A percentile compares a stretch with the other conserved stretches of the same genome.
Evolutionary conservation across 345 rosid species (phyloP).

Genomic region (Angophora floribunda): DNA sequence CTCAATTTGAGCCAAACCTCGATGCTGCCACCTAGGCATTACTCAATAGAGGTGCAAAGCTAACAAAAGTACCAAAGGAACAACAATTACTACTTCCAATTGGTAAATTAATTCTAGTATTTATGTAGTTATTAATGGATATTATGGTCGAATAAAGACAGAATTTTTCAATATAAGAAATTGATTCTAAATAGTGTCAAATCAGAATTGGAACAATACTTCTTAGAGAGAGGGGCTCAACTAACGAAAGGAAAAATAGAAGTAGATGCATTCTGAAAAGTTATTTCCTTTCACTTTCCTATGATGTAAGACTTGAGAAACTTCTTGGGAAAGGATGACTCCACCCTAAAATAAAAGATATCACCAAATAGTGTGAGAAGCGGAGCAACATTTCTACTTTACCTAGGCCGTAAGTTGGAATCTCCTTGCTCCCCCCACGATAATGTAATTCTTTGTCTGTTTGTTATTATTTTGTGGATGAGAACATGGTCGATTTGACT

Average conservation of each 20-base stretch:
- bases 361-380: not conserved
- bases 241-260: not conserved
- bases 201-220: not conserved
- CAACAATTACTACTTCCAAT: too few species aligned
- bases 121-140: too few species aligned
- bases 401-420: not conserved
- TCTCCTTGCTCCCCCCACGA: not conserved
- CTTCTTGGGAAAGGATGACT: not conserved
- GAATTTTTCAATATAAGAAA: not conserved
- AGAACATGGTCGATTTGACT: not conserved
- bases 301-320: accelerated
- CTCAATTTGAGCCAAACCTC: too few species aligned
- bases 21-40: too few species aligned
- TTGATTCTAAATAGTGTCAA: not conserved
- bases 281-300: not conserved
- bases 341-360: not conserved
- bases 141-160: too few species aligned
- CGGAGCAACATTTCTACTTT: not conserved
- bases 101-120: too few species aligned
- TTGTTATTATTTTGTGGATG: not conserved
- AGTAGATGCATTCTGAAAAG: not conserved
- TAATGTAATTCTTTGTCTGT: too few species aligned
- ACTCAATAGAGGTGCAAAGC: too few species aligned
- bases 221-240: too few species aligned
- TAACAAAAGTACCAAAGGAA: too few species aligned